Conservation (phyloP, 768 basidiomycete species). For the Lentinula guzmanii region DNA sequence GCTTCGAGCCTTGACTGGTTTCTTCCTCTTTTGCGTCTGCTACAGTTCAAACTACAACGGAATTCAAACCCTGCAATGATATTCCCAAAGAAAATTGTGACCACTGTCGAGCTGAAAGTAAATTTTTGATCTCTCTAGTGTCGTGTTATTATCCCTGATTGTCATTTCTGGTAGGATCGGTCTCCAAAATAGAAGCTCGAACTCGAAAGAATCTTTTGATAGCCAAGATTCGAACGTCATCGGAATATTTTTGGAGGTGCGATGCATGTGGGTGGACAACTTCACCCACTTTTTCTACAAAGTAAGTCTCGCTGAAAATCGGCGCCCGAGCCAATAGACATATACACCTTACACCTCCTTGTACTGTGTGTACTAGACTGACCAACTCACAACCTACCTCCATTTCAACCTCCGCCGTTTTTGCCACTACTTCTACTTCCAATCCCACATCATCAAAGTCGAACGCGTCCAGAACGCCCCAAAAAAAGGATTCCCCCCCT, state of each 20-base stretch:
- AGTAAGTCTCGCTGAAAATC: background rate
- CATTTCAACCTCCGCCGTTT: background rate
- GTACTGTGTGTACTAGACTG: background rate
- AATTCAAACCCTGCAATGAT: background rate
- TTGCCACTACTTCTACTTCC: background rate
- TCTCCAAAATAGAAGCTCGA: conserved; percentile 1
- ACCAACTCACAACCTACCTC: background rate
- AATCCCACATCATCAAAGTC: background rate
- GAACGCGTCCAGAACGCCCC: background rate
- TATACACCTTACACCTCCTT: background rate
- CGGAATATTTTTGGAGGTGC: background rate
- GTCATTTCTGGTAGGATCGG: background rate
- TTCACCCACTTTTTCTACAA: background rate
- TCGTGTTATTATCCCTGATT: too few relatives aligned
- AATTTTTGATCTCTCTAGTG: too few relatives aligned
- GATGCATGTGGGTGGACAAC: conserved; percentile 2
- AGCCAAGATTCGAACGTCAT: background rate
- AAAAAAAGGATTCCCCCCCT: background rate
- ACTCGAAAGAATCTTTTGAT: conserved; percentile 1
- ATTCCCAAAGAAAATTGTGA: background rate
- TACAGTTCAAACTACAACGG: background rate
- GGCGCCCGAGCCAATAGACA: too few relatives aligned
- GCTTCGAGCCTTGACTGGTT: background rate
- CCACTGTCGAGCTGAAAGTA: background rate
- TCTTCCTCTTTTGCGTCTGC: background rate